These are phyloP conservation scores for Fusarium multiceps DNA, from an alignment of 2,329 filamentous ascomycete genomes.

Conservation along the genomic window DNA sequence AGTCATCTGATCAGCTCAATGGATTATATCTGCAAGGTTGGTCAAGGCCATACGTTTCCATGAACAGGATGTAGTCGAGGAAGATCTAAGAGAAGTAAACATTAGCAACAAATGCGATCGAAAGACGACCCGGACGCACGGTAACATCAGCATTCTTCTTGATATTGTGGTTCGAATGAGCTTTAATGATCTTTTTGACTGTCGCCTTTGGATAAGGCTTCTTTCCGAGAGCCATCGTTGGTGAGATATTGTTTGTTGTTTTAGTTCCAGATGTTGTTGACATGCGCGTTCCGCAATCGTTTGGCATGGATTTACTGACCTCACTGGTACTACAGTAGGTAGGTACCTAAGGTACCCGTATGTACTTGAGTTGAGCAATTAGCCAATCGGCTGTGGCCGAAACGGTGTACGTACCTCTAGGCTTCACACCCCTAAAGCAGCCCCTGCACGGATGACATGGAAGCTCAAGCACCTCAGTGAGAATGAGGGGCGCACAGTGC, in stretches of 20 bases:
- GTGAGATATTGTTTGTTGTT: conserved; percentile 15
- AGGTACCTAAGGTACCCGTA: not conserved
- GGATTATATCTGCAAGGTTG: not conserved
- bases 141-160: conserved; percentile 89
- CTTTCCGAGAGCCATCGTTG: conserved; percentile 60
- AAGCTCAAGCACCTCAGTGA: not conserved
- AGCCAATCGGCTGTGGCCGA: conserved; percentile 44
- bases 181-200: conserved; percentile 90
- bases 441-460: not conserved
- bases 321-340: conserved; percentile 11
- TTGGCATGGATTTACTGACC: conserved; percentile 33
- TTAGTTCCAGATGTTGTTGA: conserved; percentile 41
- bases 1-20: conserved; percentile 4
- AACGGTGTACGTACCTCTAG: conserved; percentile 33
- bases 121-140: conserved; percentile 59
- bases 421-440: conserved; percentile 9
- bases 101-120: conserved; percentile 43
- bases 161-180: conserved; percentile 81
- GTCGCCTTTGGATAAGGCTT: conserved; percentile 87
- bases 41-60: conserved; percentile 66
- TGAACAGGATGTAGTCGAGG: conserved; percentile 85
- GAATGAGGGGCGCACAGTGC: conserved; percentile 42
- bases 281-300: conserved; percentile 37
- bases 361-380: conserved; percentile 5
- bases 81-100: conserved; percentile 72